Evolutionary conservation across 371 early-diverging fungal genomes (phyloP).

Genomic region (Rhizopus stolonifer): DNA sequence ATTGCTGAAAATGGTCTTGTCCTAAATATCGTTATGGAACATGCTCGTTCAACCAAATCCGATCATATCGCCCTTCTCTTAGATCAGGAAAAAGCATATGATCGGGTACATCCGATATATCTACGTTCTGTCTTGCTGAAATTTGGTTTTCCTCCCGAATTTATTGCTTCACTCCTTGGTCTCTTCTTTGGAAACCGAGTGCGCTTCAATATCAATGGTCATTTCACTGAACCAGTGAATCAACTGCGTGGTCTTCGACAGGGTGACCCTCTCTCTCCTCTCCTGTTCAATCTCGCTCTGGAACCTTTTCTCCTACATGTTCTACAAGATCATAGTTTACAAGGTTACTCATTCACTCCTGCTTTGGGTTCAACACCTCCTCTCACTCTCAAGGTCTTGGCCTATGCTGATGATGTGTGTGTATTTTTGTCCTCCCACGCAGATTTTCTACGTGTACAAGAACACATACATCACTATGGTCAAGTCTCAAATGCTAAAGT

Average conservation of each 20-base stretch:
- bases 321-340: background rate
- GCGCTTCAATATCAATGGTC: slow-evolving; percentile 10
- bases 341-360: background rate
- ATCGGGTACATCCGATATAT: slow-evolving; percentile 5
- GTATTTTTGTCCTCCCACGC: background rate
- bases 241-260: slow-evolving; percentile 16
- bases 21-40: background rate
- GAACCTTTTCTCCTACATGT: slow-evolving; percentile 9
- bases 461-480: background rate
- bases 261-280: slow-evolving; percentile 11
- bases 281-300: slow-evolving; percentile 20
- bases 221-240: background rate
- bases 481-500: background rate
- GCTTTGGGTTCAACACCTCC: background rate
- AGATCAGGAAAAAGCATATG: slow-evolving; percentile 12
- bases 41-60: background rate
- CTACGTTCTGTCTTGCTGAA: background rate
- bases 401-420: slow-evolving; percentile 6
- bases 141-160: background rate
- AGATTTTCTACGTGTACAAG: background rate
- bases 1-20: slow-evolving; percentile 7
- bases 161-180: background rate
- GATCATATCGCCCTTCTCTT: background rate
- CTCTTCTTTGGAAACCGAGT: slow-evolving; percentile 5
- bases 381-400: background rate